Percentiles rank a stretch among this genome's conserved stretches.
phyloP scores from a whole-genome alignment of 2,329 filamentous ascomycete genomes.

The Colletotrichum musae region DNA sequence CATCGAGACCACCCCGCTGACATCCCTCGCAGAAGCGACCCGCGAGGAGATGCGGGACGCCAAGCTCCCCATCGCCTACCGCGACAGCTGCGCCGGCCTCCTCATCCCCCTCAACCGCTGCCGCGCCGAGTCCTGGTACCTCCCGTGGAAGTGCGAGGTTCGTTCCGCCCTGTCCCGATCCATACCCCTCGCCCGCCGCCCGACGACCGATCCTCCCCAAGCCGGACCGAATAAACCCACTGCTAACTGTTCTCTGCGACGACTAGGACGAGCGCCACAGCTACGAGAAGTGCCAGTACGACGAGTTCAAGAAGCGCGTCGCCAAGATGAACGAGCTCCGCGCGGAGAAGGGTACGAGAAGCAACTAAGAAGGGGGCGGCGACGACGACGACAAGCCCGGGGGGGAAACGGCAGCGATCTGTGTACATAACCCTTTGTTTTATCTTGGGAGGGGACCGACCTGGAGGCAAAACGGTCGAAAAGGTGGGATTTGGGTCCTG shows the following conservation, averaged over 20 bases:
- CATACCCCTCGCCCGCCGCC: not conserved
- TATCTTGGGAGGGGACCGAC: conserved; percentile 8
- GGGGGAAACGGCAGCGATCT: conserved; percentile 26
- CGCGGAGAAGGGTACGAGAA: conserved; percentile 85
- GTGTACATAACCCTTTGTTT: conserved; percentile 39
- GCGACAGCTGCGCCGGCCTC: conserved; percentile 95
- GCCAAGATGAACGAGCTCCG: conserved; percentile 98
- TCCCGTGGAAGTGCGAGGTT: conserved; percentile 99
- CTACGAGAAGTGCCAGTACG: conserved; percentile 99
- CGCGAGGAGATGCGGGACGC: conserved; percentile 96
- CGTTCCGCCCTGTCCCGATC: conserved; percentile 49
- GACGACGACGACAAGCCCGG: conserved; percentile 15
- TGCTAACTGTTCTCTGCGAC: conserved; percentile 22
- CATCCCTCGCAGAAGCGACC: conserved; percentile 65
- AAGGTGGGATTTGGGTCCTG: conserved; percentile 16
- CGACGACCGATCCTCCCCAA: not conserved
- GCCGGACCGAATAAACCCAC: no score
- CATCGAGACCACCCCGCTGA: conserved; percentile 16
- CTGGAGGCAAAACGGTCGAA: conserved; percentile 21
- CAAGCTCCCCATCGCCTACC: conserved; percentile 88
- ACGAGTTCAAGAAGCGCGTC: conserved; percentile 98
- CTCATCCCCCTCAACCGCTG: conserved; percentile 97
- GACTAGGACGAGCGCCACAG: conserved; percentile 91
- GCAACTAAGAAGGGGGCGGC: conserved; percentile 74
- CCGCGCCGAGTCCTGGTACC: conserved; percentile 90